Conservation (phyloP, 1,284 basidiomycete species). For the Ceratorhiza oryzae-sativae region DNA sequence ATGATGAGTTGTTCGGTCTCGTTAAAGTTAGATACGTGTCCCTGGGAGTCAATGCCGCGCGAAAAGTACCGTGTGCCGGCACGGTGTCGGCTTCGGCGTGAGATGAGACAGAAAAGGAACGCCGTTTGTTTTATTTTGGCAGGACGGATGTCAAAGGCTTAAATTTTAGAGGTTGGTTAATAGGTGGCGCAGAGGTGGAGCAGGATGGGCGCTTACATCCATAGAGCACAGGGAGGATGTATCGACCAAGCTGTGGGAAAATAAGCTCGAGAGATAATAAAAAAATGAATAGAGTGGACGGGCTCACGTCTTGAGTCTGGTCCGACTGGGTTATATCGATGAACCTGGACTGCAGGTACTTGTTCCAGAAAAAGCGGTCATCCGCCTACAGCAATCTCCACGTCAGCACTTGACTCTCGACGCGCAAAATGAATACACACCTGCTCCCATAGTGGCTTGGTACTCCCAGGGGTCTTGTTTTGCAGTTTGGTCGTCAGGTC, state of each 20-base stretch:
- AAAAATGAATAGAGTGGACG: neutral
- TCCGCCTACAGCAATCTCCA: slow-evolving; percentile 66
- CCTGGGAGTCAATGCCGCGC: slow-evolving; percentile 87
- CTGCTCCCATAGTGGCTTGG: slow-evolving; percentile 71
- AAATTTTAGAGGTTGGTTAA: slow-evolving; percentile 18
- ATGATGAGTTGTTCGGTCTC: slow-evolving; percentile 94
- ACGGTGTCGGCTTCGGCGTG: slow-evolving; percentile 87
- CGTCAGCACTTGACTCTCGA: slow-evolving; percentile 37
- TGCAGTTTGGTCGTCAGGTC: slow-evolving; percentile 91
- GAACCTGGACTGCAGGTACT: slow-evolving; percentile 75
- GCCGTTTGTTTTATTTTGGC: slow-evolving; percentile 79
- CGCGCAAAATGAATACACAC: slow-evolving; percentile 53
- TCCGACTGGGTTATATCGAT: slow-evolving; percentile 66
- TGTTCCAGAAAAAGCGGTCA: slow-evolving; percentile 99
- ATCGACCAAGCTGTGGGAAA: slow-evolving; percentile 71
- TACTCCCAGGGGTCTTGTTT: slow-evolving; percentile 68
- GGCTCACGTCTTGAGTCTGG: slow-evolving; percentile 66
- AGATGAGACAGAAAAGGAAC: slow-evolving; percentile 85
- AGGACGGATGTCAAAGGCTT: slow-evolving; percentile 88
- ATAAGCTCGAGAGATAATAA: slow-evolving; percentile 20
- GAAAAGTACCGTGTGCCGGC: slow-evolving; percentile 98
- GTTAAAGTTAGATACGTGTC: slow-evolving; percentile 89
- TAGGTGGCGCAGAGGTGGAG: neutral
- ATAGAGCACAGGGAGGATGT: slow-evolving; percentile 90
- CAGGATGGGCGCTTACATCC: slow-evolving; percentile 70